These are phyloP conservation scores for Cynara cardunculus DNA, from an alignment of 129 eudicot species.

Conservation along the genomic window DNA sequence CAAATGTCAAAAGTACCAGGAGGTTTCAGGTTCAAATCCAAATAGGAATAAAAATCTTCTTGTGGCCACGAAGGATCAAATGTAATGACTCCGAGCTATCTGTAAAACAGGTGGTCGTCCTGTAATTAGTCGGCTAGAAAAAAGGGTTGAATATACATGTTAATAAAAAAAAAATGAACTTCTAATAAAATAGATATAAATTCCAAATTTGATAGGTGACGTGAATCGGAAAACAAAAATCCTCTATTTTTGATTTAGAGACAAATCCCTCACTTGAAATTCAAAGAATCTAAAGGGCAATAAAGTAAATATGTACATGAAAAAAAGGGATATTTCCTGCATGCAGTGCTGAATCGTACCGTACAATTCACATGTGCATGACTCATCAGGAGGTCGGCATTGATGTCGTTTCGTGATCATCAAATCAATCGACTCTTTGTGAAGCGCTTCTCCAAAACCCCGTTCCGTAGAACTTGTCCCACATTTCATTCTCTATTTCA, in stretches of 20 bases:
- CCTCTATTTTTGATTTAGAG: background rate
- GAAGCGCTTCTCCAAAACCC: constrained; percentile 81
- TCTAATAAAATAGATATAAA: no score
- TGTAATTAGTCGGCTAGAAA: no score
- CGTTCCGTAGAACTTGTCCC: constrained; percentile 57
- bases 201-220: background rate
- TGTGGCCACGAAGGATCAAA: no score
- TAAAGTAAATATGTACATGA: background rate
- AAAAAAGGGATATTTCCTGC: background rate
- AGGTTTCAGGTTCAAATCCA: no score
- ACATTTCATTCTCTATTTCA: constrained; percentile 77
- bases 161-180: no score
- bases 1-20: no score
- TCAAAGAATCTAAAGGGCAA: constrained; percentile 2
- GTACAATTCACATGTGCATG: constrained; percentile 30
- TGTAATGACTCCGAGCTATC: no score
- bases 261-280: background rate
- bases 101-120: no score
- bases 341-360: constrained; percentile 18
- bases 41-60: no score
- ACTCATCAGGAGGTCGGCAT: constrained; percentile 21
- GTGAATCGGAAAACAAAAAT: background rate
- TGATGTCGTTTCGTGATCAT: background rate
- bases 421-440: constrained; percentile 38
- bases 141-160: no score